Base-by-base conservation (phyloP, 371 early-diverging fungal genomes). In the Circinella umbellata region DNA sequence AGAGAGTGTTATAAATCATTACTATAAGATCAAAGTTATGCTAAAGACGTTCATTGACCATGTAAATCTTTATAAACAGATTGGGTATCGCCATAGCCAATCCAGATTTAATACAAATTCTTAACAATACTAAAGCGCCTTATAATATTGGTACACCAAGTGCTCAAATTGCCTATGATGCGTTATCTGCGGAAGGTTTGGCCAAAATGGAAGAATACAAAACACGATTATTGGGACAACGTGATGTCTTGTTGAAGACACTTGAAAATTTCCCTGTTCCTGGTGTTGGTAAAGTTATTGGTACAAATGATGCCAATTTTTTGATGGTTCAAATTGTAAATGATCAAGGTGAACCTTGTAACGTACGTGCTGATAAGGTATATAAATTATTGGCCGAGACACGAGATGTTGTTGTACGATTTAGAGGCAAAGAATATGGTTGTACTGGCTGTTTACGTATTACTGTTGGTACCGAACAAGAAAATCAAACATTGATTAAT, bases 61-160 rank as follows among this genome's bases (percentile, higher is more conserved):
- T n/a, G 6, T 15, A 27, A 27, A 27, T 34, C 1, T n/a, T 57
- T 18, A 57, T 27, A 10, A 34, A 27, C 64, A 86, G 89, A 67
- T 76, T 97, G 61, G 99, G 99, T 57, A 85, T 97, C 65, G 92
- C 95, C n/a, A 88, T 95, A 63, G 88, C 93, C 5, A 78, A 90
- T 53, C 88, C 93, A 7, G 91, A 90, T 64, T 79, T 98, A 61
- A 93, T 98, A 27, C 82, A 81, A 38, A 88, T 95, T 69, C 87
- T 99, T 79, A 98, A 98, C 84, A 95, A 94, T 57, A 91, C 96
- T 59, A 99, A 99, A 80, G 98, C 99, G 14, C 99, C 99, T 10
- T 99, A 99, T 86, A 98, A 96, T 80, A 93, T 99, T 67, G 92
- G 93, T 53, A 92, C 95, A 13, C 91, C 93, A 42, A 93, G 97